Conservation (phyloP, 2,329 filamentous ascomycete genomes). For the Sarocladium oryzae region DNA sequence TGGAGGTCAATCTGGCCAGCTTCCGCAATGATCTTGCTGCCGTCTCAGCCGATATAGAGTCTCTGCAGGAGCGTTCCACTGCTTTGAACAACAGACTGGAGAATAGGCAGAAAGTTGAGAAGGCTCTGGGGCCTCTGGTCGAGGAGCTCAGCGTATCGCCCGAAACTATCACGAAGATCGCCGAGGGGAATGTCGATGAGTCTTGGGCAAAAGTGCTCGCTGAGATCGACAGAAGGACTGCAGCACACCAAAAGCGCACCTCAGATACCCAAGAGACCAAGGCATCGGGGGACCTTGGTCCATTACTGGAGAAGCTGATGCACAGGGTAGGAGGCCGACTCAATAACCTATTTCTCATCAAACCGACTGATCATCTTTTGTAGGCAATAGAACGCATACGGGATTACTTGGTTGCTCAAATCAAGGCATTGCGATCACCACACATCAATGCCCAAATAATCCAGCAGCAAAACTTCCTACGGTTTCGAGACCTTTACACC, state of each 20-base stretch:
- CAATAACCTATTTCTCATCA: background rate
- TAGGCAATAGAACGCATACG: constrained; percentile 88
- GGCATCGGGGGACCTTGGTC: constrained; percentile 75
- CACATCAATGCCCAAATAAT: constrained; percentile 97
- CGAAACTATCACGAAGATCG: constrained; percentile 73
- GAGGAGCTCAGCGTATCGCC: constrained; percentile 90
- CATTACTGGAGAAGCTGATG: constrained; percentile 76
- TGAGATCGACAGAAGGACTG: constrained; percentile 75
- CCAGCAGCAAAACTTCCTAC: constrained; percentile 85
- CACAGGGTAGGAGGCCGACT: constrained; percentile 53
- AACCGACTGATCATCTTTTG: background rate
- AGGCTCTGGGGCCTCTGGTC: constrained; percentile 76
- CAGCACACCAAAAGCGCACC: constrained; percentile 61
- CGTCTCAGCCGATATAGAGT: constrained; percentile 94
- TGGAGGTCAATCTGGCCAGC: constrained; percentile 84
- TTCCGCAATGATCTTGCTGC: constrained; percentile 90
- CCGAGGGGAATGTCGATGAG: constrained; percentile 84
- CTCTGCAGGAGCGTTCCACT: constrained; percentile 77
- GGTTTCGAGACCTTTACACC: constrained; percentile 79
- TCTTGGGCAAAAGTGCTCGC: constrained; percentile 76
- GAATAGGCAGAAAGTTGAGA: constrained; percentile 85
- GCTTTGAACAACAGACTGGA: constrained; percentile 78
- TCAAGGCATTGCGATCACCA: constrained; percentile 87
- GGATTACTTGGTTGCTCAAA: constrained; percentile 89
- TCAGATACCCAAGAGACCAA: constrained; percentile 60